phyloP scores from a whole-genome alignment of 2,329 filamentous ascomycete genomes.

The Phoma herbarum region DNA sequence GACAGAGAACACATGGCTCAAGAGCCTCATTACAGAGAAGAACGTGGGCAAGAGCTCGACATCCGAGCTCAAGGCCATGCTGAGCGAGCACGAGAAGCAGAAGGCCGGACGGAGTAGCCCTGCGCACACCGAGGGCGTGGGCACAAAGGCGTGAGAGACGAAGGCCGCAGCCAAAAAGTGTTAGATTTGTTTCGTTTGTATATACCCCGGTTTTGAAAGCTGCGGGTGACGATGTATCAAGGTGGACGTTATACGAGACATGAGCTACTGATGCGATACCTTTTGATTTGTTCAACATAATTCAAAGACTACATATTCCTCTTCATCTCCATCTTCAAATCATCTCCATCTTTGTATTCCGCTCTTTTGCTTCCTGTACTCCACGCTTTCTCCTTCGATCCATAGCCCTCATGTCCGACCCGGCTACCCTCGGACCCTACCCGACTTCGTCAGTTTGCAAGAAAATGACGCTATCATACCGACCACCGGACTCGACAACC shows the following conservation, averaged over 20 bases:
- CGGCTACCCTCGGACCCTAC: neutral
- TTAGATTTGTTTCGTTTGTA: slow-evolving; percentile 7
- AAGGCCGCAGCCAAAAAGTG: slow-evolving; percentile 47
- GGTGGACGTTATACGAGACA: slow-evolving; percentile 6
- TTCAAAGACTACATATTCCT: slow-evolving; percentile 6
- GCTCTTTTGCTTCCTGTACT: neutral
- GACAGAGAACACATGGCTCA: slow-evolving; percentile 63
- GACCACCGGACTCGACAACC: neutral
- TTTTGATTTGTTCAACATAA: slow-evolving; percentile 18
- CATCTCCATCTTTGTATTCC: neutral
- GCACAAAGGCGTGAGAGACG: slow-evolving; percentile 39
- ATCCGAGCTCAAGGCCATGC: slow-evolving; percentile 44
- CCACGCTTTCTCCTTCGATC: neutral
- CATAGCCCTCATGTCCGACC: neutral
- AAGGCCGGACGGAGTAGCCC: slow-evolving; percentile 47
- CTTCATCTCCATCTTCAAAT: neutral
- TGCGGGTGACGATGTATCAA: slow-evolving; percentile 1
- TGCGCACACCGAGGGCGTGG: slow-evolving; percentile 50
- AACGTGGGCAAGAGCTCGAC: slow-evolving; percentile 48
- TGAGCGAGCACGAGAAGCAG: slow-evolving; percentile 48
- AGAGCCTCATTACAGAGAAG: slow-evolving; percentile 62
- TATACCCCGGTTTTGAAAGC: slow-evolving; percentile 1
- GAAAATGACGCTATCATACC: neutral
- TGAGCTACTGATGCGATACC: slow-evolving; percentile 10
- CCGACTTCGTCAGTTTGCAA: neutral